Evolutionary conservation across 345 rosid species (phyloP), one percentile per base, ranked within the genome.

Genomic region (Stellera chamaejasme): DNA sequence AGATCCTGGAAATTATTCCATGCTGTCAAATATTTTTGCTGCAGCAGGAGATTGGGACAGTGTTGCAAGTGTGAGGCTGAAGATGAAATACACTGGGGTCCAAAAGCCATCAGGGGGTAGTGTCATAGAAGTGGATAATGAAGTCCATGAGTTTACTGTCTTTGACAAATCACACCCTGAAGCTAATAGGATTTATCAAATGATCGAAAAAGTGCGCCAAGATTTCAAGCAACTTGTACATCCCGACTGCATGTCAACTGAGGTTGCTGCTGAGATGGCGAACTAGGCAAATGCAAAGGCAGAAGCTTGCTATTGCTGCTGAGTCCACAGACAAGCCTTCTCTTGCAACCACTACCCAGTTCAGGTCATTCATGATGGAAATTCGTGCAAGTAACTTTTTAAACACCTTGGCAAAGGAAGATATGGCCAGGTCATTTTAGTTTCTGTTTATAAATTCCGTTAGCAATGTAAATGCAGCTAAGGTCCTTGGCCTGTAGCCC

Each of bases 41-140:
- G 78, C 82, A 58, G 65, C 80, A 26, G 79, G 85, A 43, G 77
- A 85, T 60, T 85, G 95, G 96, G 68, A 69, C 43, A 64, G 68
- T n/a, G 90, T 75, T 75, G 93, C 96, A 27, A 66, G 63, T 48
- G 57, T 79, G 61, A 82, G 97, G 73, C 66, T 65, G 48, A 73
- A 64, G 54, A 79, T 82, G 91, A 90, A 75, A 75, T 78, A 75
- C 36, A 48, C 65, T 12, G 73, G 87, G 61, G 58, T 72, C 13
- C 75, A 78, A 63, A 87, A 84, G 65, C 78, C 81, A 15, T 79
- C 89, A 0, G 94, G 96, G 56, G 83, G 80, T 68, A 87, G 96
- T 67, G 84, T 73, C 49, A 71, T 84, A 43, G 87, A 78, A 64
- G 54, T 87, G 65, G 87, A 81, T 8, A 67, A 84, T 48, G 80